These are phyloP conservation scores for Pneumocystis jirovecii DNA, from an alignment of 1,139 yeast species.

Conservation along the genomic window DNA sequence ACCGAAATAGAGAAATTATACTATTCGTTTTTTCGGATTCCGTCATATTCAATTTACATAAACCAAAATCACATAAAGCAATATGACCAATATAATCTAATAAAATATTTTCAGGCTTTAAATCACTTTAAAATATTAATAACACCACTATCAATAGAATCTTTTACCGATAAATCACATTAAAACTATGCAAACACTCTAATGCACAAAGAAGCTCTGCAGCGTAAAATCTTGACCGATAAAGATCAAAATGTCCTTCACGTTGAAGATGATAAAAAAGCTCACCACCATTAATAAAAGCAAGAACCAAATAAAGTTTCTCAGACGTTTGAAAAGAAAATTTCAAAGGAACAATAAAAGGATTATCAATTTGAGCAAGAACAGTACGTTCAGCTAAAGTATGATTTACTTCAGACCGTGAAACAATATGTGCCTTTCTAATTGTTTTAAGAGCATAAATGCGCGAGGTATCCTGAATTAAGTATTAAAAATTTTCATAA, in stretches of 20 bases:
- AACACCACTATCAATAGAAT: neutral
- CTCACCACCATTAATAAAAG: slow-evolving; percentile 95
- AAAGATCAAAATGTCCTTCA: slow-evolving; percentile 77
- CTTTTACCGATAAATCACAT: slow-evolving; percentile 60
- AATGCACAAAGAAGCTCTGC: slow-evolving; percentile 87
- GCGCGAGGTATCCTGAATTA: neutral
- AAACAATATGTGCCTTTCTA: slow-evolving; percentile 83
- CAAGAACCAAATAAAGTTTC: slow-evolving; percentile 73
- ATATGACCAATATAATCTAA: slow-evolving; percentile 94
- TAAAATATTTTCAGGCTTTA: slow-evolving; percentile 88
- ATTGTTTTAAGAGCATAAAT: slow-evolving; percentile 69
- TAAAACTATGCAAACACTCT: slow-evolving; percentile 77
- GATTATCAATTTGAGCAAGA: slow-evolving; percentile 78
- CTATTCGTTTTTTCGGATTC: neutral
- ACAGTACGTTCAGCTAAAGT: slow-evolving; percentile 94
- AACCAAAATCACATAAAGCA: slow-evolving; percentile 34
- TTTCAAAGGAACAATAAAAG: slow-evolving; percentile 95
- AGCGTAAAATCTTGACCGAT: slow-evolving; percentile 80
- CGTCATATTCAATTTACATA: neutral
- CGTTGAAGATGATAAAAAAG: slow-evolving; percentile 85
- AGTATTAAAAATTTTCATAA: neutral
- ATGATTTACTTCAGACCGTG: slow-evolving; percentile 88
- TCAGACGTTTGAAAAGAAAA: slow-evolving; percentile 94
- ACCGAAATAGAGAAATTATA: slow-evolving; percentile 12
- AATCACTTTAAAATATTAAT: slow-evolving; percentile 29